These are phyloP conservation scores for Eimeria maxima DNA, from an alignment of 169 alveolate species.

Conservation along the genomic window DNA sequence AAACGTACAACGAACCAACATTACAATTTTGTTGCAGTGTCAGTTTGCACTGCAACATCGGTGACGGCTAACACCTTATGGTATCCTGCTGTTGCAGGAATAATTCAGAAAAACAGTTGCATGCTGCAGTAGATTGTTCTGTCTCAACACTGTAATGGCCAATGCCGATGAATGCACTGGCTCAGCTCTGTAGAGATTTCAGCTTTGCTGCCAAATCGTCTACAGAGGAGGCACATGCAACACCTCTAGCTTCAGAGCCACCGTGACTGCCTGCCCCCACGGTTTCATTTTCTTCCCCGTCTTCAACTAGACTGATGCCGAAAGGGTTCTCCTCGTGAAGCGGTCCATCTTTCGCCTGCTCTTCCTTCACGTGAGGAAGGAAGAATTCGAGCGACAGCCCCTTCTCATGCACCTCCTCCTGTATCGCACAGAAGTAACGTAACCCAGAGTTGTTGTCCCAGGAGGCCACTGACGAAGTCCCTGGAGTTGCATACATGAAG, in stretches of 20 bases:
- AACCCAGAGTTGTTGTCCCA: neutral
- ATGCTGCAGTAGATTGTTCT: neutral
- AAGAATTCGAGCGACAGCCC: constrained; percentile 47
- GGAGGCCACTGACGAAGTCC: neutral
- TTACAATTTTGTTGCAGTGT: constrained; percentile 4
- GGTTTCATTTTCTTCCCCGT: constrained; percentile 14
- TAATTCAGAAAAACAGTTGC: neutral
- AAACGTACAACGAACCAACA: neutral
- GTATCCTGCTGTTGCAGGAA: neutral
- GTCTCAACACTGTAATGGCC: neutral
- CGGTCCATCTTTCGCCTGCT: neutral
- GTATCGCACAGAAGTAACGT: neutral
- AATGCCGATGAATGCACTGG: neutral
- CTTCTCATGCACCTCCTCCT: constrained; percentile 71
- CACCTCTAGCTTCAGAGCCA: neutral
- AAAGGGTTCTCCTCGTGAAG: constrained; percentile 76
- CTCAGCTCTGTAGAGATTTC: constrained; percentile 66
- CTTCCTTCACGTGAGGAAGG: constrained; percentile 35
- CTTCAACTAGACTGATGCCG: constrained; percentile 72
- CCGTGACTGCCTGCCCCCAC: neutral
- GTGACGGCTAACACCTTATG: neutral
- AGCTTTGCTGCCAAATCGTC: constrained; percentile 68
- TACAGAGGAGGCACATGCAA: constrained; percentile 20
- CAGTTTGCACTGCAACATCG: constrained; percentile 18
- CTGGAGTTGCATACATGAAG: neutral